Evolutionary conservation across 768 basidiomycete genomes (phyloP).

Genomic region (Dendrothele bispora): DNA sequence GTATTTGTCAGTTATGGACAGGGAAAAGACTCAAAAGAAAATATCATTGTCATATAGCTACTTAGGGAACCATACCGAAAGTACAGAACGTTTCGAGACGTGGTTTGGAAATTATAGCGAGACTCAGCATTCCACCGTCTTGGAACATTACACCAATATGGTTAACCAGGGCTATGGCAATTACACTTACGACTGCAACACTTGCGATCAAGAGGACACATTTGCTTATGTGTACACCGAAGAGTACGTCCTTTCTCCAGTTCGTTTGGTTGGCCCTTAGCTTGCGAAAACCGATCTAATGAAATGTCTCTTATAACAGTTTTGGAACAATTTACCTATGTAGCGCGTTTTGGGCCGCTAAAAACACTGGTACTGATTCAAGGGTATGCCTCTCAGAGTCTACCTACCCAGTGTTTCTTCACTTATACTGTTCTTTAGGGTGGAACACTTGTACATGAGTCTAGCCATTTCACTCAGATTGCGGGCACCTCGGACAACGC

Average conservation of each 20-base stretch:
- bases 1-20: not conserved
- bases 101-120: slow-evolving; percentile 30
- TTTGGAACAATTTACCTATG: slow-evolving; percentile 4
- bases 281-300: too few relatives aligned
- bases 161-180: not conserved
- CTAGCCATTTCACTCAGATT: slow-evolving; percentile 4
- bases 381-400: not conserved
- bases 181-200: slow-evolving; percentile 27
- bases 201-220: slow-evolving; percentile 24
- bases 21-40: too few relatives aligned
- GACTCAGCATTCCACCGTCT: slow-evolving; percentile 23
- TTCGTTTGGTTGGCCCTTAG: too few relatives aligned
- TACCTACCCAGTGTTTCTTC: not conserved
- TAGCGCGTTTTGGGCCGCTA: slow-evolving; percentile 4
- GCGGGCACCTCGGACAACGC: slow-evolving; percentile 2
- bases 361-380: slow-evolving; percentile 2
- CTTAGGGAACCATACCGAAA: slow-evolving; percentile 18
- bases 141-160: slow-evolving; percentile 16
- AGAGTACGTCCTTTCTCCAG: too few relatives aligned
- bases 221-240: slow-evolving; percentile 28
- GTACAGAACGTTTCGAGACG: slow-evolving; percentile 27
- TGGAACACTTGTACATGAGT: slow-evolving; percentile 6
- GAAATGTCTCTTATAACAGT: too few relatives aligned
- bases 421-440: not conserved
- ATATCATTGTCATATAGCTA: slow-evolving; percentile 8